Evolutionary conservation across 495 filamentous ascomycete genomes (phyloP).

Genomic region (Corynascus novoguineensis): DNA sequence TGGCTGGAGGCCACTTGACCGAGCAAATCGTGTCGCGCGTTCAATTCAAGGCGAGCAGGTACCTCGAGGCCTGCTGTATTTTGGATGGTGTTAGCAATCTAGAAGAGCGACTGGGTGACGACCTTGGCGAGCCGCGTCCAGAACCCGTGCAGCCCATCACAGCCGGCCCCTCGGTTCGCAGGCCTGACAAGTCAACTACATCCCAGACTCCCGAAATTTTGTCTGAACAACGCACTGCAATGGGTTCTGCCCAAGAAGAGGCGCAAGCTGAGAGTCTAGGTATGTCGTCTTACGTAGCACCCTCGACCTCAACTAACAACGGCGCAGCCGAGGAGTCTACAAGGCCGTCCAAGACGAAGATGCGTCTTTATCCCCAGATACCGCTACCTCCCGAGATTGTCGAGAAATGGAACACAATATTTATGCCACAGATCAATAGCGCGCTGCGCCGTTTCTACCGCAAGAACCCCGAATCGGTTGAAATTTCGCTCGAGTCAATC

Average conservation of each 20-base stretch:
- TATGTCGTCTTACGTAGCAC: neutral
- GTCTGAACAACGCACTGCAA: neutral
- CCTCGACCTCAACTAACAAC: neutral
- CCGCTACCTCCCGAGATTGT: conserved; percentile 55
- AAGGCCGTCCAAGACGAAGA: conserved; percentile 23
- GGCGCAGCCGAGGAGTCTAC: neutral
- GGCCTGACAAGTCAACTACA: conserved; percentile 12
- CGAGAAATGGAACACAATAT: conserved; percentile 63
- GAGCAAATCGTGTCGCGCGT: conserved; percentile 40
- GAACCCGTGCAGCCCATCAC: conserved; percentile 5
- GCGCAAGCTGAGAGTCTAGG: conserved; percentile 8
- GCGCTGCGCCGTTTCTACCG: conserved; percentile 55
- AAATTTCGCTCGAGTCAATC: conserved; percentile 67
- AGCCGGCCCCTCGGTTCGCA: conserved; percentile 1
- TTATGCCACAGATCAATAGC: conserved; percentile 65
- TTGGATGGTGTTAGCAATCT: conserved; percentile 45
- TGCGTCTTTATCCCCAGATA: conserved; percentile 47
- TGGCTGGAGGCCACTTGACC: conserved; percentile 29
- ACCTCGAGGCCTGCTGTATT: conserved; percentile 48
- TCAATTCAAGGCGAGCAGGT: conserved; percentile 40
- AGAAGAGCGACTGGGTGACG: conserved; percentile 42
- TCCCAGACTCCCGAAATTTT: neutral
- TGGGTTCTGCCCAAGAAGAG: neutral
- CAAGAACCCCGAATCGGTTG: conserved; percentile 65
- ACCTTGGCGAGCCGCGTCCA: conserved; percentile 26